Evolutionary conservation across 257 asterid genomes (phyloP), one percentile per base, ranked within the genome.

Genomic region (Solanum virginianum): DNA sequence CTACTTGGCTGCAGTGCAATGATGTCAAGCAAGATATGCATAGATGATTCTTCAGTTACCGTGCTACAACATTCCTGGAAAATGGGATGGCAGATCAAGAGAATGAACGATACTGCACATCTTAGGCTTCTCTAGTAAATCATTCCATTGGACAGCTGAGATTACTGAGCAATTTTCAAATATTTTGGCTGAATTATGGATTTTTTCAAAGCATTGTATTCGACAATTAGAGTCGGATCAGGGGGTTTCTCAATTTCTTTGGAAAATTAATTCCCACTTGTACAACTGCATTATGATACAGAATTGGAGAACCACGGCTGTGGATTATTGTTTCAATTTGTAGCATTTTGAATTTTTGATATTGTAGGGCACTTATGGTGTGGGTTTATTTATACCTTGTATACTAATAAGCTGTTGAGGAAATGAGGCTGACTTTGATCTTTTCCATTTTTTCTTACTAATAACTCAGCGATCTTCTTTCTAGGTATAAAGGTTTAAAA

Each of bases 11-110:
- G 98, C 89, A 91, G 97, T 84, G 90, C 98, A 0, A 90, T 86
- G 39, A 92, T 92, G 96, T 86, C 96, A 5, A 91, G 92, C 63
- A 94, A 93, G 93, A 90, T 97, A 39, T 95, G 97, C 92, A 39
- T 93, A 14, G 97, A 97, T 2, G 98, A 97, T 86, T 97, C 98
- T 65, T 97, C 99, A 0, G 89, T 97, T 56, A 97, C 99, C 10
- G 92, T 95, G 75, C 87, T 97, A 43, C 99, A 93, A 85, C 98
- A 94, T 88, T 95, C 98, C 1, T 91, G 97, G 98, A 95, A 89
- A 88, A 85, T 62, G 12, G 99, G 98, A 26, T 96, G 98, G 99
- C 98, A 95, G 80, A 92, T 97, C 71, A 97, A 94, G 93, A 94
- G 98, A 88, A 14, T 94, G 88, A 97, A 97, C 45, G 99, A 97